Conservation (phyloP, 2,329 filamentous ascomycete species). For the Colletotrichum liriopes region DNA sequence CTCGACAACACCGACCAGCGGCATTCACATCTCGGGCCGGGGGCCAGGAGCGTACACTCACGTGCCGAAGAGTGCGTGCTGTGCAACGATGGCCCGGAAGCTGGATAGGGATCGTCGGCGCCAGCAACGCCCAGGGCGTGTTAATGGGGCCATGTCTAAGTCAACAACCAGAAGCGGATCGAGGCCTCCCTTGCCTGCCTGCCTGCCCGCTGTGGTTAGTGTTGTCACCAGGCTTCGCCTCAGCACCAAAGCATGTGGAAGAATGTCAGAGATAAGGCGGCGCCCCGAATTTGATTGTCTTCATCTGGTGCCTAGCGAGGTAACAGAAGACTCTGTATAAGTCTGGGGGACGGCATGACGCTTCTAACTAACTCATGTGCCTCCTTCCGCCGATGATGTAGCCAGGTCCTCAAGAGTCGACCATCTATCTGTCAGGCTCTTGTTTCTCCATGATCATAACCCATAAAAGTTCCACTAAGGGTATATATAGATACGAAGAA, state of each 20-base stretch:
- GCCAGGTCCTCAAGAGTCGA: conserved; percentile 12
- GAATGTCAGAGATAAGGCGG: conserved; percentile 15
- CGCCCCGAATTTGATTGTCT: conserved; percentile 25
- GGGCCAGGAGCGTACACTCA: background rate
- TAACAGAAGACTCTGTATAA: conserved; percentile 22
- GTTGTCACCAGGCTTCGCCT: background rate
- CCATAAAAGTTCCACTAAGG: conserved; percentile 33
- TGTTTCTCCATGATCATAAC: conserved; percentile 34
- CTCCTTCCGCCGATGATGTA: conserved; percentile 29
- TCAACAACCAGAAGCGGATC: background rate
- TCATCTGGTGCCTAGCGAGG: conserved; percentile 30
- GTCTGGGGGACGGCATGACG: conserved; percentile 2
- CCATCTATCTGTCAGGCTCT: conserved; percentile 1
- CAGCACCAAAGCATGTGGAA: conserved; percentile 3
- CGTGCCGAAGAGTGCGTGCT: background rate
- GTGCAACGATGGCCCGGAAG: conserved; percentile 9
- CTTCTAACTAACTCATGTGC: conserved; percentile 19
- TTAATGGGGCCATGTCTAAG: conserved; percentile 35
- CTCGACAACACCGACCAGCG: conserved; percentile 1
- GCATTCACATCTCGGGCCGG: conserved; percentile 22
- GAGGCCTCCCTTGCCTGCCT: conserved; percentile 1
- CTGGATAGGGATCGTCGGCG: conserved; percentile 27
- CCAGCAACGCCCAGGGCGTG: conserved; percentile 24
- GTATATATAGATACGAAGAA: conserved; percentile 41
- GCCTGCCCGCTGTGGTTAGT: background rate